Conservation (phyloP, 495 filamentous ascomycete genomes). For the Pyrenula aspistea region DNA sequence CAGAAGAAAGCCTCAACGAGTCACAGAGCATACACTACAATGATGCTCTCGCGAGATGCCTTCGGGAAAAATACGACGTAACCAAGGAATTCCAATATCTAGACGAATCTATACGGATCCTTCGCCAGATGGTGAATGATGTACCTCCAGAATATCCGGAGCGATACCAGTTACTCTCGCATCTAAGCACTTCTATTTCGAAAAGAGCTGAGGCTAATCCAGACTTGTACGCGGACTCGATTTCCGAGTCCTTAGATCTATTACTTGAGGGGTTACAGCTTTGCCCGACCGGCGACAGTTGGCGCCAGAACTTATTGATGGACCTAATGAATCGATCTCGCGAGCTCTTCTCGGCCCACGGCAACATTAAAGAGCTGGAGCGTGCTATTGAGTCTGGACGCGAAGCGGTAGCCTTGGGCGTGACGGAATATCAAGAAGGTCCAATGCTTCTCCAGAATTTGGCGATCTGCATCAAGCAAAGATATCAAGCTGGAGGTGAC, state of each 20-base stretch:
- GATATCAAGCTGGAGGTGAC: background rate
- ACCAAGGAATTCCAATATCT: background rate
- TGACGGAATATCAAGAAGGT: background rate
- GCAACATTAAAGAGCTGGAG: background rate
- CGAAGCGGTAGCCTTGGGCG: background rate
- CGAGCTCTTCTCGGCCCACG: background rate
- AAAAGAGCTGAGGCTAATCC: background rate
- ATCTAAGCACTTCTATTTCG: background rate
- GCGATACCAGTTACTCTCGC: background rate
- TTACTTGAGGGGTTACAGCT: background rate
- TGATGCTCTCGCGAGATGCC: background rate
- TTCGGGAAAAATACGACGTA: background rate
- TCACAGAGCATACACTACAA: background rate
- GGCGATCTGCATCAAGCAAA: background rate
- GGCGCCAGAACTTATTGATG: background rate
- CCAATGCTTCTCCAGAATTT: background rate
- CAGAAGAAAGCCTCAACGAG: background rate
- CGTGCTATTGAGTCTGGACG: background rate
- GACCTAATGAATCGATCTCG: background rate
- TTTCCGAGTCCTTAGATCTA: background rate
- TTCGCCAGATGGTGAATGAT: background rate
- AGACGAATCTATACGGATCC: background rate
- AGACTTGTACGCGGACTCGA: background rate
- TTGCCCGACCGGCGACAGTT: background rate
- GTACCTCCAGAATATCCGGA: background rate